Percentiles rank a stretch among this genome's conserved stretches.
These are phyloP conservation scores for Ogataea populi-albae DNA, from an alignment of 805 yeast species.

Conservation along the genomic window DNA sequence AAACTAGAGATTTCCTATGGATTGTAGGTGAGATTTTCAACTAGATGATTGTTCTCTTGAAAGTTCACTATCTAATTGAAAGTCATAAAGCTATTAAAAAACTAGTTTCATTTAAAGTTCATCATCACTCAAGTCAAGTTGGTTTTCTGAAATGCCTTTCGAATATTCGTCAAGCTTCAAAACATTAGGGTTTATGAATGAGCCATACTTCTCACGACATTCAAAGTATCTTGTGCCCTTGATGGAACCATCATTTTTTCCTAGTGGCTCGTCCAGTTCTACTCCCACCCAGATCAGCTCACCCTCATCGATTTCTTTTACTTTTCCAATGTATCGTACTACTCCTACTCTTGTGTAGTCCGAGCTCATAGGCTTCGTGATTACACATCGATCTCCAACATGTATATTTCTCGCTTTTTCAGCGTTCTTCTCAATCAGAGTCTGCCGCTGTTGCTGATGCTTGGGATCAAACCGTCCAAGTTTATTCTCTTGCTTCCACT, in stretches of 20 bases:
- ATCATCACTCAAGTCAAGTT: constrained; percentile 20
- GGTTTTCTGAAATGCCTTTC: constrained; percentile 48
- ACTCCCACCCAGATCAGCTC: constrained; percentile 74
- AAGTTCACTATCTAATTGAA: too few relatives aligned
- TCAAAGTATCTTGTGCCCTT: constrained; percentile 59
- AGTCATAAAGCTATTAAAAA: too few relatives aligned
- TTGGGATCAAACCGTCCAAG: constrained; percentile 73
- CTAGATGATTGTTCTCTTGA: too few relatives aligned
- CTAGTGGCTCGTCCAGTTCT: constrained; percentile 80
- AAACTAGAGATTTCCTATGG: background rate
- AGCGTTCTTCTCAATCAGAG: constrained; percentile 22
- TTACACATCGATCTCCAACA: constrained; percentile 55
- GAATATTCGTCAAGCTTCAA: constrained; percentile 72
- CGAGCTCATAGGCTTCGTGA: constrained; percentile 24
- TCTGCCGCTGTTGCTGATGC: constrained; percentile 31
- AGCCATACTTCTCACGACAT: constrained; percentile 60
- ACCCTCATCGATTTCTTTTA: constrained; percentile 54
- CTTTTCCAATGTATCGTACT: constrained; percentile 67
- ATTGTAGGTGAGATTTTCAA: too few relatives aligned
- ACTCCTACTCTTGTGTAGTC: constrained; percentile 61
- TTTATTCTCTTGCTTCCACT: constrained; percentile 69
- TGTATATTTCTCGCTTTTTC: constrained; percentile 34
- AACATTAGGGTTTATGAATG: constrained; percentile 67
- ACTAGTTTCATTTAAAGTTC: constrained; percentile 10
- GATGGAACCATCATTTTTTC: constrained; percentile 79